phyloP scores from a whole-genome alignment of 345 rosid genomes.

The Camelina neglecta region DNA sequence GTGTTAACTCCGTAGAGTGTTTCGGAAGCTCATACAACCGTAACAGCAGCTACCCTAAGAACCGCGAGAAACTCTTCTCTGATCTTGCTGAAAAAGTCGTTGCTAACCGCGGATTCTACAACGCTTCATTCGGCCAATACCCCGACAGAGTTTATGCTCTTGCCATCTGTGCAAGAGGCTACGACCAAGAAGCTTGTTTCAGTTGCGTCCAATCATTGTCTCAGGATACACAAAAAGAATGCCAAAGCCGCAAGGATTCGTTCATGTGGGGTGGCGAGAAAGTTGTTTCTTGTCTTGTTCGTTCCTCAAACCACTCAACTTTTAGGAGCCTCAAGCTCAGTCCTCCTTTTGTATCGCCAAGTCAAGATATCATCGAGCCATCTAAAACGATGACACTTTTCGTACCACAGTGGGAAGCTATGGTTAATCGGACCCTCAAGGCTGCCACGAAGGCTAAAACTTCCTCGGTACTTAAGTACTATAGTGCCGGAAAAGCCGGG shows the following conservation, averaged over 20 bases:
- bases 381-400: conserved; percentile 32
- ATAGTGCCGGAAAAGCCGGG: conserved; percentile 31
- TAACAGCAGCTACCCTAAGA: conserved; percentile 8
- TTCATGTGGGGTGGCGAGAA: not conserved
- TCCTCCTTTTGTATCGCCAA: not conserved
- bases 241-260: conserved; percentile 46
- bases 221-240: not conserved
- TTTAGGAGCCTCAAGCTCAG: conserved; percentile 29
- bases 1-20: conserved; percentile 4
- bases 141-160: conserved; percentile 38
- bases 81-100: conserved; percentile 35
- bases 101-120: conserved; percentile 24
- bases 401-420: conserved; percentile 30
- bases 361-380: not conserved
- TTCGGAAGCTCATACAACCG: not conserved
- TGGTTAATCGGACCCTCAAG: conserved; percentile 1
- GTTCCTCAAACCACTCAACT: conserved; percentile 38
- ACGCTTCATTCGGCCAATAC: conserved; percentile 29
- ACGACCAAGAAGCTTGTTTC: conserved; percentile 21
- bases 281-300: conserved; percentile 37
- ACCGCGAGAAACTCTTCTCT: conserved; percentile 33
- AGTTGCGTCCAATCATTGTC: conserved; percentile 17
- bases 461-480: conserved; percentile 40
- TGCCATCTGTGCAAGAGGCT: conserved; percentile 44
- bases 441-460: not conserved